Evolutionary conservation across 2,329 filamentous ascomycete genomes (phyloP).

Genomic region (Diaporthe batatas): DNA sequence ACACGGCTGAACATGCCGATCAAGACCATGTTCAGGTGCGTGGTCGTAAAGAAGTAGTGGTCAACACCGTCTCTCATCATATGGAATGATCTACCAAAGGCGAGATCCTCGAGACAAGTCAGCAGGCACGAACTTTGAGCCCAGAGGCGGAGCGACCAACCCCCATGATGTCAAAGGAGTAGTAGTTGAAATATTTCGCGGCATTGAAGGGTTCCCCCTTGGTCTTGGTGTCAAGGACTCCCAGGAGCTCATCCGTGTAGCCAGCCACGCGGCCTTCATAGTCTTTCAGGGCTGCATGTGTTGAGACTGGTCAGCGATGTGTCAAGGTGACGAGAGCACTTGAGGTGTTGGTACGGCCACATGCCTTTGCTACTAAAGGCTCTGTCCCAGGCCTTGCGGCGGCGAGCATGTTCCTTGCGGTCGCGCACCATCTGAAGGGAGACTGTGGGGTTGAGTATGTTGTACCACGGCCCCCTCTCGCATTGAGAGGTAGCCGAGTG

Average conservation of each 20-base stretch:
- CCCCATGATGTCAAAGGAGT: conserved; percentile 57
- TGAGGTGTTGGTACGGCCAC: background rate
- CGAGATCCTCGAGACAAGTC: conserved; percentile 48
- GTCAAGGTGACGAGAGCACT: background rate
- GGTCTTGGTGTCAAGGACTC: conserved; percentile 1
- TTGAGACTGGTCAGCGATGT: background rate
- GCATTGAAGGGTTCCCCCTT: conserved; percentile 23
- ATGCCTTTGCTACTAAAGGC: conserved; percentile 49
- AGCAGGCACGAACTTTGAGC: background rate
- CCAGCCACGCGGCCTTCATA: conserved; percentile 20
- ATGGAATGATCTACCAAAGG: conserved; percentile 54
- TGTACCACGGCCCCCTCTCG: conserved; percentile 53
- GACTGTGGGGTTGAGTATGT: conserved; percentile 48
- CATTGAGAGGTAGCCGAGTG: conserved; percentile 49
- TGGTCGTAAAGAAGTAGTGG: conserved; percentile 47
- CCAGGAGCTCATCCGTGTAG: conserved; percentile 32
- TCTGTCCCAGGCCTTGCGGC: conserved; percentile 53
- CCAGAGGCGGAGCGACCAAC: background rate
- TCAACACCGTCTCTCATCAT: conserved; percentile 50
- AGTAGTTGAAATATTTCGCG: conserved; percentile 35
- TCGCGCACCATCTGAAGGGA: conserved; percentile 51
- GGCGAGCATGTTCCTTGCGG: conserved; percentile 48
- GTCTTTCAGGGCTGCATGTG: conserved; percentile 30
- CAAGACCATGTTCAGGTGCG: conserved; percentile 46
- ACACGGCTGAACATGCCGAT: conserved; percentile 45